These are phyloP conservation scores for Citrus mangshanensis DNA, from an alignment of 345 rosid genomes.

Conservation along the genomic window DNA sequence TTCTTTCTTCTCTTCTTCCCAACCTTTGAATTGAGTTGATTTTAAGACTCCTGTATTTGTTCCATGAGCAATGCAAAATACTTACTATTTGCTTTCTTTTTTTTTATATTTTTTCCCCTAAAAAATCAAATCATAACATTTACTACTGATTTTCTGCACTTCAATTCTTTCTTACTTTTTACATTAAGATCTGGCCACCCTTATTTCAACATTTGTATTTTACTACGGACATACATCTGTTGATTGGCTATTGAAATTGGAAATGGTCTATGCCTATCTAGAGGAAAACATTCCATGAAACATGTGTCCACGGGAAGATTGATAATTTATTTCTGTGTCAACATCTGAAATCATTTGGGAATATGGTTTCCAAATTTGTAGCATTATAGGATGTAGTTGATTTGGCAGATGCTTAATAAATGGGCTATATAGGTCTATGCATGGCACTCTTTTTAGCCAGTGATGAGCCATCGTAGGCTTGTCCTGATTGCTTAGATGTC, in stretches of 20 bases:
- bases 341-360: neutral
- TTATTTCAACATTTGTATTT: neutral
- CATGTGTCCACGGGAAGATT: neutral
- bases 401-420: neutral
- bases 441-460: neutral
- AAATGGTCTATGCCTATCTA: neutral
- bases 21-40: neutral
- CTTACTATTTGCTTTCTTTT: neutral
- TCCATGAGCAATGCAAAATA: neutral
- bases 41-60: neutral
- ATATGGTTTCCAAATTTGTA: neutral
- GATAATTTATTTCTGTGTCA: neutral
- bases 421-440: neutral
- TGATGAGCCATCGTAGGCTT: conserved; percentile 50
- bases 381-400: neutral
- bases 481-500: conserved; percentile 30
- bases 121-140: no score
- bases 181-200: neutral
- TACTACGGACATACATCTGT: neutral
- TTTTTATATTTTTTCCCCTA: no score
- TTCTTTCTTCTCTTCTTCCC: neutral
- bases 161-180: neutral
- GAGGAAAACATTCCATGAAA: no score
- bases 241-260: neutral
- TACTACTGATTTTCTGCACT: neutral